phyloP scores from a whole-genome alignment of 306 rosid species.

The Ochetophila trinervis region DNA sequence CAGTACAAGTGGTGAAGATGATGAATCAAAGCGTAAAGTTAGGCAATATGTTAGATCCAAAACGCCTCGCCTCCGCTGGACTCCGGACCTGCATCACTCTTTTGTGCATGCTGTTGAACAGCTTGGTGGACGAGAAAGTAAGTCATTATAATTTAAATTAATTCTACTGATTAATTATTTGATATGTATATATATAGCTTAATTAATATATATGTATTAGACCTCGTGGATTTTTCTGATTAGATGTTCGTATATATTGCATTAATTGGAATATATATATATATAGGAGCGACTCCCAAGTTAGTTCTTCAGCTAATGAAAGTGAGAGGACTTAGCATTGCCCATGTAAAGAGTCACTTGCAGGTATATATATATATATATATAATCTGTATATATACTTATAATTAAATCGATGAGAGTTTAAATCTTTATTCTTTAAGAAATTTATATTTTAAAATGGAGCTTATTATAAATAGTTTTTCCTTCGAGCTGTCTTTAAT shows the following conservation, averaged over 20 bases:
- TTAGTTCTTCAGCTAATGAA: constrained; percentile 84
- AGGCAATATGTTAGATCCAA: constrained; percentile 77
- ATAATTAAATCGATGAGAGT: too few relatives aligned
- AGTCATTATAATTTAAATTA: constrained; percentile 16
- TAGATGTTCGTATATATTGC: not conserved
- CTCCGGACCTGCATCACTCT: constrained; percentile 77
- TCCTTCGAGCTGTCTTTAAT: too few relatives aligned
- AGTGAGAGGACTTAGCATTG: constrained; percentile 85
- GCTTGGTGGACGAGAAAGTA: constrained; percentile 88
- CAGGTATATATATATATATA: constrained; percentile 38
- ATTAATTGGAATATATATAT: not conserved
- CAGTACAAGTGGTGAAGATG: constrained; percentile 13
- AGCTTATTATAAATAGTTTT: too few relatives aligned
- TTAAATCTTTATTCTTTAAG: too few relatives aligned
- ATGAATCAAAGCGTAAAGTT: constrained; percentile 14
- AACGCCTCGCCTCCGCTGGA: constrained; percentile 88
- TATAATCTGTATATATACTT: too few relatives aligned
- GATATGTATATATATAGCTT: too few relatives aligned
- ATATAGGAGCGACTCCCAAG: constrained; percentile 86
- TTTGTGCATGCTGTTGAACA: constrained; percentile 73
- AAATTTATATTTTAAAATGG: too few relatives aligned
- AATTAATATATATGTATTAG: too few relatives aligned
- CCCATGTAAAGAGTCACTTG: constrained; percentile 94
- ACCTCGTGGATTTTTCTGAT: too few relatives aligned
- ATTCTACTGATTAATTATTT: not conserved